These are phyloP conservation scores for Neurospora crassa DNA, from an alignment of 2,329 filamentous ascomycete genomes.

Conservation along the genomic window DNA sequence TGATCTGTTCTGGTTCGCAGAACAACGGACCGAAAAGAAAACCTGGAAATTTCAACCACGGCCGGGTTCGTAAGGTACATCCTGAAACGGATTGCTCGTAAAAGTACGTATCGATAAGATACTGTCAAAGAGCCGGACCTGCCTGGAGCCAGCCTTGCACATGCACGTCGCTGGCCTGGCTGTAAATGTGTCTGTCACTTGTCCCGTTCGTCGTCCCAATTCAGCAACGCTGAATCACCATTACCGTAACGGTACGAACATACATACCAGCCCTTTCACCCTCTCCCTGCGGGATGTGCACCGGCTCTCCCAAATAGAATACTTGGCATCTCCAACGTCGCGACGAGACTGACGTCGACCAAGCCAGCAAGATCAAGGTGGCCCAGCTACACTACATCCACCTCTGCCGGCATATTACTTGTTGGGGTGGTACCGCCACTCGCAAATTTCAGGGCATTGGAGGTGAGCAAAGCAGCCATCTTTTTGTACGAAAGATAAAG, in stretches of 20 bases:
- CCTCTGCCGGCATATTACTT: no score
- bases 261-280: not conserved
- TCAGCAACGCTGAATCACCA: not conserved
- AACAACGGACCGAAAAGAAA: not conserved
- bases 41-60: not conserved
- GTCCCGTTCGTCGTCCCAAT: not conserved
- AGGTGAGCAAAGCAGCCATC: no score
- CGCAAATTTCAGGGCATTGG: no score
- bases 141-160: not conserved
- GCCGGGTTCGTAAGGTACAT: not conserved
- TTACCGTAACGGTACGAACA: not conserved
- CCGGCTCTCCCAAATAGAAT: not conserved
- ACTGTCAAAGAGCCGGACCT: not conserved
- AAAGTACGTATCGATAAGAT: not conserved
- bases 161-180: not conserved
- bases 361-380: not conserved
- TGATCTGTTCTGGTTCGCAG: not conserved
- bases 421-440: no score
- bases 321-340: not conserved
- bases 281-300: not conserved
- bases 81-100: not conserved
- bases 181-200: not conserved
- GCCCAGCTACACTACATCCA: not conserved
- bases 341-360: not conserved
- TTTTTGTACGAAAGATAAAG: no score